phyloP scores from a whole-genome alignment of 2,329 filamentous ascomycete species.

The Claviceps sorghi region DNA sequence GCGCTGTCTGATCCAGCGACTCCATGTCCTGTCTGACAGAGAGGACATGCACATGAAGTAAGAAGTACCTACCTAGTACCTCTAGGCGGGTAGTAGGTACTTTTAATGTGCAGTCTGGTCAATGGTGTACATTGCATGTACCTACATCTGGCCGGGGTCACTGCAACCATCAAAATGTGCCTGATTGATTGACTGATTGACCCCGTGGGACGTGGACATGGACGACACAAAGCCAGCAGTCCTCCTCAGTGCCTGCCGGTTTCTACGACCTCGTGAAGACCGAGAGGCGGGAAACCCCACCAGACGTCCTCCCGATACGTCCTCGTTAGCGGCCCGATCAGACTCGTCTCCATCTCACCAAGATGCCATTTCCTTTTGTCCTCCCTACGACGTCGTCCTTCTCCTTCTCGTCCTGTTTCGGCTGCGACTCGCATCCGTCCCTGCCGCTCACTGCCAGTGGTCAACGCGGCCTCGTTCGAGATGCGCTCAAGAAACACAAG shows the following conservation, averaged over 20 bases:
- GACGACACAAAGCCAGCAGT: neutral
- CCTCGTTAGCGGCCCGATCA: neutral
- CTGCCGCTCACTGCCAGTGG: slow-evolving; percentile 71
- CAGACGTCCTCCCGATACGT: neutral
- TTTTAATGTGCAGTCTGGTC: too few relatives aligned
- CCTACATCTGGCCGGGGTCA: too few relatives aligned
- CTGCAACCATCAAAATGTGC: too few relatives aligned
- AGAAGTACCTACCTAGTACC: too few relatives aligned
- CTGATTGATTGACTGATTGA: too few relatives aligned
- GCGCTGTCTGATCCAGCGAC: too few relatives aligned
- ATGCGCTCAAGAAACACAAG: slow-evolving; percentile 80
- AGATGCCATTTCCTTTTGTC: slow-evolving; percentile 79
- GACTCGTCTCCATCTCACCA: slow-evolving; percentile 6
- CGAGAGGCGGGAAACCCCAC: neutral
- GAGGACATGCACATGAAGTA: too few relatives aligned
- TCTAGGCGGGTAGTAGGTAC: too few relatives aligned
- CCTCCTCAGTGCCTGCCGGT: neutral
- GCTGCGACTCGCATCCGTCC: slow-evolving; percentile 74
- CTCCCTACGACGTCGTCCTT: slow-evolving; percentile 84
- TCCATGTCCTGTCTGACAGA: too few relatives aligned
- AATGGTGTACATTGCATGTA: too few relatives aligned
- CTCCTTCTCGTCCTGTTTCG: slow-evolving; percentile 64
- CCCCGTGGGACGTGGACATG: neutral
- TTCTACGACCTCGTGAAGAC: neutral
- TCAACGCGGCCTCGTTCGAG: slow-evolving; percentile 67